Evolutionary conservation across 2,329 filamentous ascomycete genomes (phyloP), one percentile per base, ranked within the genome.

Genomic region (Aspergillus spinulosporus): DNA sequence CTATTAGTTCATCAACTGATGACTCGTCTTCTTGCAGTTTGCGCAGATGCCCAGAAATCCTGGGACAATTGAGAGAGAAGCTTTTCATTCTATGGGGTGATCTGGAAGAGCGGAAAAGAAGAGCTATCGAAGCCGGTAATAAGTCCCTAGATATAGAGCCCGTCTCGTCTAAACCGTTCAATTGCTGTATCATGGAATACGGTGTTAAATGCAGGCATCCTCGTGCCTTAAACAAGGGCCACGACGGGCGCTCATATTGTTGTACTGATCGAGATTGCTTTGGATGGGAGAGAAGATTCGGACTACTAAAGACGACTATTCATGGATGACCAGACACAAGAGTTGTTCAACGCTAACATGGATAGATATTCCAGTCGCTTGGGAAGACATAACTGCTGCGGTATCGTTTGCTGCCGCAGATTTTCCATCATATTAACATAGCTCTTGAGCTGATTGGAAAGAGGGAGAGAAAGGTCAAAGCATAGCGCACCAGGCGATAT

Each of bases 81-180:
- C 78, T 97, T 54, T 93, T 88, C 68, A 76, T 84, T 36, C 78
- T 97, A 1, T 97, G 93, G 92, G 93, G 93, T 1, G 84, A 96
- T 59, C 78, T 97, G 1, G 86, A 92, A 67, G 90, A 96, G 68
- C 71, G 77, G 47, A 90, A 89, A 43, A 49, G 44, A 68, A 65
- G 66, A 2, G 69, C 64, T n/a, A 64, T 70, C 2, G 62, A 71
- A 15, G 58, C 61, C n/a, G 49, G 45, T 36, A 54, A 56, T 44
- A 51, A 63, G 45, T 37, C 56, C 14, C 50, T 54, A 21, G 21
- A 21, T 21, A 21, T 21, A 21, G 21, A 21, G 21, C 63, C 57
- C 4, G 54, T 81, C 3, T 76, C 76, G 1, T 87, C 86, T 54
- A 78, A 75, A 34, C 84, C 88, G 0, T 91, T 92, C 65, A 73